Base-by-base conservation (phyloP, 768 basidiomycete species). In the Fomitopsis pulvina region DNA sequence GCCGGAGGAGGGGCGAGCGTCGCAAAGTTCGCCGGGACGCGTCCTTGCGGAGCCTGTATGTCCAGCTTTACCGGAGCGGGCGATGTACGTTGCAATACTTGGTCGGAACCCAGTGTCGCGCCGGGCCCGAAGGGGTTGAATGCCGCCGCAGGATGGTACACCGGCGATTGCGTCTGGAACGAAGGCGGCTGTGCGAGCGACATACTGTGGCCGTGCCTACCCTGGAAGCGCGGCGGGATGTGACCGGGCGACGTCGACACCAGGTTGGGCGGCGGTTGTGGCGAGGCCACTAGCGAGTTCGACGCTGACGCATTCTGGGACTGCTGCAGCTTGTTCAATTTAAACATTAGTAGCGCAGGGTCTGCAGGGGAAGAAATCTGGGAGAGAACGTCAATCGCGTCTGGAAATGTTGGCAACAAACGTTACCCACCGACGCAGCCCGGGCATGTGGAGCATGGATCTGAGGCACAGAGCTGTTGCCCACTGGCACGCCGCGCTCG, bases 311-410 rank as follows among this genome's bases (percentile, higher is more conserved):
- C 68, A 46, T 57, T 76, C 48, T 87, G 85, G 0, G 83, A 76
- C 66, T 83, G 83, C 54, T 89, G 88, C 9, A 92, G 72, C 66
- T 88, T 89, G 68, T 88, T 89, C 39, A 92, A 72, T 65, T 89
- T 91, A 69, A 85, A 90, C 56, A 81, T 76, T 18, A 92, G 71
- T 21, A 92, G 66, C 18, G 86, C 85, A 25, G 90, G 89, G 62
- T 92, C 90, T 3, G 89, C 89, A 25, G 90, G 88, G n/a, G 88
- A 91, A 1, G 90, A 92, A 67, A 92, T 87, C 90, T 92, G 60
- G 21, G 51, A 41, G 39, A 21, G 26, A 18, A 40, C 30, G 49
- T 58, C 21, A 59, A 53, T 51, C 50, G 42, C 50, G 42, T 40
- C 30, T 14, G 48, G 50, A 25, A 48, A 40, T 22, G 45, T 30